phyloP scores from a whole-genome alignment of 495 filamentous ascomycete genomes.

The Daldinia childiae region DNA sequence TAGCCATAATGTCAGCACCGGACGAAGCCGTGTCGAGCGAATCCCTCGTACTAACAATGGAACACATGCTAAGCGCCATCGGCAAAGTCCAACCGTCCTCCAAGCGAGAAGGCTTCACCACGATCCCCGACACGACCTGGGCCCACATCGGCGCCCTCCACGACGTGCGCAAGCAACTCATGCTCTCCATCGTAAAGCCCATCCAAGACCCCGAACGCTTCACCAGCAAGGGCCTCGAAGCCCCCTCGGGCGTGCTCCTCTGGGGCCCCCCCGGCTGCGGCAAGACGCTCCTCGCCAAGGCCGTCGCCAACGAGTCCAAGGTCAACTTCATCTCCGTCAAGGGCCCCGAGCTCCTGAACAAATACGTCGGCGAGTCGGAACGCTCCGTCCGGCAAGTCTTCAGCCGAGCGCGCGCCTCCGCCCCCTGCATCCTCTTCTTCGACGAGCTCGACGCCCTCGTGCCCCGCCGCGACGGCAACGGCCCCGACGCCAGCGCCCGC shows the following conservation, averaged over 20 bases:
- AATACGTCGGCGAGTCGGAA: constrained; percentile 96
- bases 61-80: constrained; percentile 66
- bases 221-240: constrained; percentile 80
- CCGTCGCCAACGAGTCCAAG: constrained; percentile 91
- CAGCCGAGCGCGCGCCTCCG: constrained; percentile 80
- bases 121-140: constrained; percentile 97
- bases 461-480: constrained; percentile 80
- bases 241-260: constrained; percentile 89
- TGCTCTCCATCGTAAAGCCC: constrained; percentile 89
- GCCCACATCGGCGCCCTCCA: constrained; percentile 87
- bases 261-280: constrained; percentile 98
- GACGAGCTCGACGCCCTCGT: constrained; percentile 96
- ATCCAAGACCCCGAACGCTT: constrained; percentile 88
- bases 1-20: constrained; percentile 40
- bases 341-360: constrained; percentile 92
- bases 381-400: constrained; percentile 93
- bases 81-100: constrained; percentile 90
- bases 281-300: constrained; percentile 95
- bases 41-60: constrained; percentile 53
- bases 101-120: constrained; percentile 95
- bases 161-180: constrained; percentile 80
- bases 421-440: constrained; percentile 97
- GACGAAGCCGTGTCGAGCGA: constrained; percentile 57
- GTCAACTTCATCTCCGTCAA: constrained; percentile 99
- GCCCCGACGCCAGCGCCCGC: constrained; percentile 83